Percentiles rank a stretch among this genome's conserved stretches.
phyloP scores from a whole-genome alignment of 2,329 filamentous ascomycete genomes.

The Fusarium secorum region DNA sequence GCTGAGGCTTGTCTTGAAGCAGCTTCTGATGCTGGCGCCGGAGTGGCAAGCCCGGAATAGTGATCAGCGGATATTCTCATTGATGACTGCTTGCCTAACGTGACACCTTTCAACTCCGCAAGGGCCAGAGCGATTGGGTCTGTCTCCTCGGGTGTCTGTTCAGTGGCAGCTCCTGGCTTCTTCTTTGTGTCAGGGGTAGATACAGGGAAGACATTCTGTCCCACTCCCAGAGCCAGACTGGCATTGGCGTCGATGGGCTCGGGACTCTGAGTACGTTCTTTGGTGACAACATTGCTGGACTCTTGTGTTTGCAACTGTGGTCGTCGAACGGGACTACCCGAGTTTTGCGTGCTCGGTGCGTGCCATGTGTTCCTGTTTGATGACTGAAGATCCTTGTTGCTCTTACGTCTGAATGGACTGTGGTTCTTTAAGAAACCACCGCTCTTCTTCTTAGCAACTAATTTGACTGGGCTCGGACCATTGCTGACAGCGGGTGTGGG shows the following conservation, averaged over 20 bases:
- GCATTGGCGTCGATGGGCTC: constrained; percentile 91
- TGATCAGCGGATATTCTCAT: constrained; percentile 92
- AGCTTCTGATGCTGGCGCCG: constrained; percentile 63
- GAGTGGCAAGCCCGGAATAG: constrained; percentile 92
- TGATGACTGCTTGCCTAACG: constrained; percentile 77
- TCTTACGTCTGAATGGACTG: constrained; percentile 92
- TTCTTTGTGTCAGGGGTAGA: constrained; percentile 74
- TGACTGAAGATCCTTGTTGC: constrained; percentile 72
- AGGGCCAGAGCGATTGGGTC: constrained; percentile 94
- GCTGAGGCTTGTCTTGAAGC: constrained; percentile 31
- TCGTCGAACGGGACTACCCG: constrained; percentile 47
- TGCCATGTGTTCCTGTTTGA: constrained; percentile 69
- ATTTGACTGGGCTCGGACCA: constrained; percentile 64
- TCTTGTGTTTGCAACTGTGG: constrained; percentile 52
- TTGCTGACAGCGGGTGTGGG: background rate
- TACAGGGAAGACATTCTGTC: constrained; percentile 95
- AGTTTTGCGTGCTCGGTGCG: constrained; percentile 44
- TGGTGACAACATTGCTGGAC: constrained; percentile 47
- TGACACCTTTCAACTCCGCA: constrained; percentile 88
- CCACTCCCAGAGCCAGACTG: constrained; percentile 91
- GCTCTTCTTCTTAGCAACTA: constrained; percentile 74
- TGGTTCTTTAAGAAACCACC: constrained; percentile 93
- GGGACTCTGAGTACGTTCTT: constrained; percentile 68
- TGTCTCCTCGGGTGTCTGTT: constrained; percentile 63
- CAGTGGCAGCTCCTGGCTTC: constrained; percentile 39